Evolutionary conservation across 305 asterid genomes (phyloP).

Genomic region (Stenogyne calaminthoides): DNA sequence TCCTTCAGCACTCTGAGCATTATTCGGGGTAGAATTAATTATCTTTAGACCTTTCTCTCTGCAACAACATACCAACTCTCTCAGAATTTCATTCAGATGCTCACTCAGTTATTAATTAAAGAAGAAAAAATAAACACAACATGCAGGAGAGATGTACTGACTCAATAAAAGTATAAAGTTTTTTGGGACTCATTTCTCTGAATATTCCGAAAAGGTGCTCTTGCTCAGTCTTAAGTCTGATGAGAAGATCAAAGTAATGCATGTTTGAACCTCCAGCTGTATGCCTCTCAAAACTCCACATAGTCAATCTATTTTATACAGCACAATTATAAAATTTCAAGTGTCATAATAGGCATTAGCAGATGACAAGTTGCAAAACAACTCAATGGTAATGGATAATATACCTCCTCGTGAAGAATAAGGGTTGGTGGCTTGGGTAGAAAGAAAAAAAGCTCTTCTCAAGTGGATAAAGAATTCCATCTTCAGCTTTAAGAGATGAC

Average conservation of each 20-base stretch:
- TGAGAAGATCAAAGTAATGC: conserved; percentile 95
- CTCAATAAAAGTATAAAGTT: conserved; percentile 79
- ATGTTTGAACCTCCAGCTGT: conserved; percentile 97
- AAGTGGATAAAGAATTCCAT: conserved; percentile 97
- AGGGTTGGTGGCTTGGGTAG: conserved; percentile 98
- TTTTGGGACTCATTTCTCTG: conserved; percentile 89
- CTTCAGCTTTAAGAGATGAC: conserved; percentile 99
- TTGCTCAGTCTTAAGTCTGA: conserved; percentile 88
- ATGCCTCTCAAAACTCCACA: conserved; percentile 98
- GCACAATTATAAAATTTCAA: conserved; percentile 28
- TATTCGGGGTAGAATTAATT: conserved; percentile 57
- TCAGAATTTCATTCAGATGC: conserved; percentile 23
- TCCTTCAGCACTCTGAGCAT: conserved; percentile 51
- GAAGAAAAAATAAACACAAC: conserved; percentile 18
- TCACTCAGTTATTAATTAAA: conserved; percentile 1
- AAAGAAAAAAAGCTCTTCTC: conserved; percentile 99
- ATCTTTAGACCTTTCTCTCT: conserved; percentile 82
- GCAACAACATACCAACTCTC: conserved; percentile 31
- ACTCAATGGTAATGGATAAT: conserved; percentile 15
- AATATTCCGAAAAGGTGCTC: conserved; percentile 98
- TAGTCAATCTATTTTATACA: conserved; percentile 66
- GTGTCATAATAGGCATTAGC: conserved; percentile 21
- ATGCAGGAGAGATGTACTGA: conserved; percentile 37
- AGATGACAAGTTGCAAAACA: conserved; percentile 12
- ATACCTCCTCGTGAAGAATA: conserved; percentile 96